Evolutionary conservation across 2,329 filamentous ascomycete genomes (phyloP).

Genomic region (Aspergillus sp.): DNA sequence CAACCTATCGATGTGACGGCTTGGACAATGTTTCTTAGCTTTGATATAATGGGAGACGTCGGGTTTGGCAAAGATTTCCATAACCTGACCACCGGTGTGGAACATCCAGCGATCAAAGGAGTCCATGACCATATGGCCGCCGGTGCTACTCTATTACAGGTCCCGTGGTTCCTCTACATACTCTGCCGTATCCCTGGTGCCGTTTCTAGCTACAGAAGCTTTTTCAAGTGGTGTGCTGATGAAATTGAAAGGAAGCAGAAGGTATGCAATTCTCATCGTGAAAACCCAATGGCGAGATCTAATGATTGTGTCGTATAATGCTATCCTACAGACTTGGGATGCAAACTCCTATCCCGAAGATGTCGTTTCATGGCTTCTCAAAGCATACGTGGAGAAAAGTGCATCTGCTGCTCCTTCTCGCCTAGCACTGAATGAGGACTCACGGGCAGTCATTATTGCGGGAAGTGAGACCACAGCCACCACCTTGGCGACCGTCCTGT

Average conservation of each 20-base stretch:
- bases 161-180: conserved; percentile 25
- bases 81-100: conserved; percentile 31
- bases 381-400: conserved; percentile 16
- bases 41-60: conserved; percentile 42
- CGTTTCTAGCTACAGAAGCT: not conserved
- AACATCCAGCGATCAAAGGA: conserved; percentile 20
- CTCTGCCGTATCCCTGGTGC: not conserved
- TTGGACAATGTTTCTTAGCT: conserved; percentile 13
- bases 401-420: conserved; percentile 2
- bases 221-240: not conserved
- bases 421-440: conserved; percentile 21
- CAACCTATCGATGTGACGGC: not conserved
- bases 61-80: conserved; percentile 40
- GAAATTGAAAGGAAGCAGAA: not conserved
- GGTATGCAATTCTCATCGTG: not conserved
- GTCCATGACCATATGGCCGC: conserved; percentile 21
- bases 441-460: conserved; percentile 27
- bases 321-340: not conserved
- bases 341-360: conserved; percentile 21
- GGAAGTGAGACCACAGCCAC: conserved; percentile 23
- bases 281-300: not conserved
- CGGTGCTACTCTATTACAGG: conserved; percentile 21
- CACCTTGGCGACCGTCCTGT: conserved; percentile 10
- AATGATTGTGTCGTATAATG: not conserved
- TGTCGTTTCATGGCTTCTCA: conserved; percentile 18